Percentiles rank a stretch among this genome's conserved stretches.
phyloP scores from a whole-genome alignment of 1,284 basidiomycete species.

The Coniophora puteana region DNA sequence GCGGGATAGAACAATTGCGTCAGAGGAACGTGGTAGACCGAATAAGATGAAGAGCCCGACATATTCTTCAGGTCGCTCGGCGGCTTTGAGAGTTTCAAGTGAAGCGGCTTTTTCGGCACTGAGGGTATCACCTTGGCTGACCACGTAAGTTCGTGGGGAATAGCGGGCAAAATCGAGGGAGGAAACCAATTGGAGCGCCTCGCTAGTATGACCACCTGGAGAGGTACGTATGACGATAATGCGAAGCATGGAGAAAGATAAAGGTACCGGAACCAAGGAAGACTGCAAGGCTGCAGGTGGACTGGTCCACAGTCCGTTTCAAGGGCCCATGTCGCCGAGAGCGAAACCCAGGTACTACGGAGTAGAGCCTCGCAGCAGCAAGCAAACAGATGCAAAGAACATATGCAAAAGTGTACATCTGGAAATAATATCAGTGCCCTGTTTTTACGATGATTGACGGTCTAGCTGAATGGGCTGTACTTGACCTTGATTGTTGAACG shows the following conservation, averaged over 20 bases:
- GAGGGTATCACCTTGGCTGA: constrained; percentile 80
- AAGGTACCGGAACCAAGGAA: constrained; percentile 57
- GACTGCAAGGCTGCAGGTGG: constrained; percentile 42
- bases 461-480: too few relatives aligned
- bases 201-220: constrained; percentile 91
- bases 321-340: constrained; percentile 10
- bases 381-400: too few relatives aligned
- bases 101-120: constrained; percentile 69
- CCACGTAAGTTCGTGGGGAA: constrained; percentile 75
- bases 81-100: constrained; percentile 52
- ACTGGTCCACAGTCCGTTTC: constrained; percentile 5
- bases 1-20: constrained; percentile 8
- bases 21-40: constrained; percentile 5
- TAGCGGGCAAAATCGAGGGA: constrained; percentile 78
- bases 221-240: constrained; percentile 4
- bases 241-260: background rate
- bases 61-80: constrained; percentile 5
- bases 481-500: too few relatives aligned
- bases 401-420: too few relatives aligned
- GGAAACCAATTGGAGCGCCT: constrained; percentile 78
- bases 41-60: background rate
- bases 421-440: too few relatives aligned
- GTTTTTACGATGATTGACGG: too few relatives aligned
- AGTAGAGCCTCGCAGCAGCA: background rate
- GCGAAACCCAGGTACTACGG: constrained; percentile 12